phyloP scores from a whole-genome alignment of 371 early-diverging fungal genomes.

The Mortierella sp. region DNA sequence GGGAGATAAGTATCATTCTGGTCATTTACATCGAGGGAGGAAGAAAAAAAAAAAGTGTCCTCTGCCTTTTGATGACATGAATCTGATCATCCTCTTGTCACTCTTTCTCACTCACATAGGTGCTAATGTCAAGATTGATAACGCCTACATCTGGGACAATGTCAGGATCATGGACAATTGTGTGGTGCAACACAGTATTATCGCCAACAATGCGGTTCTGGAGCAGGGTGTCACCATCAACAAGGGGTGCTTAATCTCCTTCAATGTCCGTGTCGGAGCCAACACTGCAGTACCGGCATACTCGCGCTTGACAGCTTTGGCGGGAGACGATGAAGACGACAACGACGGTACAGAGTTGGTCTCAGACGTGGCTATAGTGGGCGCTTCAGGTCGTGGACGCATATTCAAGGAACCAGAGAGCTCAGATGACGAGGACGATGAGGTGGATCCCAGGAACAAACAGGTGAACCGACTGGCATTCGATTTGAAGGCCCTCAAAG shows the following conservation, averaged over 20 bases:
- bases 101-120: slow-evolving; percentile 32
- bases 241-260: slow-evolving; percentile 79
- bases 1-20: not conserved
- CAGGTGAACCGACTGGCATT: slow-evolving; percentile 41
- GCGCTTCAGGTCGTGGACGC: slow-evolving; percentile 68
- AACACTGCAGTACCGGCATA: slow-evolving; percentile 73
- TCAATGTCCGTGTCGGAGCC: slow-evolving; percentile 78
- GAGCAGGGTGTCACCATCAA: slow-evolving; percentile 71
- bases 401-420: slow-evolving; percentile 57
- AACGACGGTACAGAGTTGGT: slow-evolving; percentile 50
- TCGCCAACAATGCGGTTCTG: slow-evolving; percentile 78
- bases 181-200: slow-evolving; percentile 71
- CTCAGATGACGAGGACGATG: slow-evolving; percentile 56
- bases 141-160: slow-evolving; percentile 88
- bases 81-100: not conserved
- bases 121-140: slow-evolving; percentile 78
- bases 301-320: slow-evolving; percentile 72
- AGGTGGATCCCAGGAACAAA: slow-evolving; percentile 51
- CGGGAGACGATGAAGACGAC: slow-evolving; percentile 62
- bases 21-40: not conserved
- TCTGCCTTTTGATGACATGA: not conserved
- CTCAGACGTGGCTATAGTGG: slow-evolving; percentile 57
- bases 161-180: slow-evolving; percentile 76
- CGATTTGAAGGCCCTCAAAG: slow-evolving; percentile 16
- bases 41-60: not conserved